A percentile compares a stretch with the other conserved stretches of the same genome.
Conservation (phyloP, 2,329 filamentous ascomycete species). For the Aspergillus brasiliensis region DNA sequence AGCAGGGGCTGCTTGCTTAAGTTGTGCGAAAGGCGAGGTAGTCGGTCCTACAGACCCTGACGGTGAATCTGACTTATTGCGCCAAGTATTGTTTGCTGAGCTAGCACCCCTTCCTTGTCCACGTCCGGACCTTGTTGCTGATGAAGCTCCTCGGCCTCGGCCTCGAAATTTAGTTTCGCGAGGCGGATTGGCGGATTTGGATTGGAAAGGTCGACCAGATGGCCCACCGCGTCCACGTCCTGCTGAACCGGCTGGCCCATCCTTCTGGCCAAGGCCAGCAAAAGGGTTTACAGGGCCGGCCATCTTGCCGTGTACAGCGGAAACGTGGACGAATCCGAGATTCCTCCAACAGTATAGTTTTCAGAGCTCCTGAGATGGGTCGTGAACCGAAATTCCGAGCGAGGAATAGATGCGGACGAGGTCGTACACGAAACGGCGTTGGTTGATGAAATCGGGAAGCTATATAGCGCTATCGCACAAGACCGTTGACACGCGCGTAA, state of each 20-base stretch:
- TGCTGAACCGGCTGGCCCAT: slow-evolving; percentile 25
- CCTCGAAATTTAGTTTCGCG: slow-evolving; percentile 24
- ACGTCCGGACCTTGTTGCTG: slow-evolving; percentile 17
- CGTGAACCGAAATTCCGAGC: background rate
- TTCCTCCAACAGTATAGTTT: background rate
- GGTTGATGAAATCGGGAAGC: slow-evolving; percentile 9
- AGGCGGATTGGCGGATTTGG: slow-evolving; percentile 20
- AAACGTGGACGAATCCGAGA: slow-evolving; percentile 19
- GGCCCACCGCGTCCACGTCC: slow-evolving; percentile 30
- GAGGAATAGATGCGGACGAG: background rate
- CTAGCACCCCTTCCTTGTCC: slow-evolving; percentile 24
- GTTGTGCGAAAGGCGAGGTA: slow-evolving; percentile 30
- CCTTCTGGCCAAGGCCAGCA: slow-evolving; percentile 28
- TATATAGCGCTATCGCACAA: slow-evolving; percentile 19
- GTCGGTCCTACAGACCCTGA: slow-evolving; percentile 1
- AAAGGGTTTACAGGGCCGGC: slow-evolving; percentile 34
- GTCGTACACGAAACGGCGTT: background rate
- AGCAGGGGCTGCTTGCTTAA: slow-evolving; percentile 22
- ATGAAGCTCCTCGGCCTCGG: slow-evolving; percentile 21
- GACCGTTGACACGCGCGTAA: slow-evolving; percentile 23
- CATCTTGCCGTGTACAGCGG: slow-evolving; percentile 34
- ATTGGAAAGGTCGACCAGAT: slow-evolving; percentile 18
- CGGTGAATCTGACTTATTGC: slow-evolving; percentile 18
- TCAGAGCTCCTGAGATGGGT: background rate
- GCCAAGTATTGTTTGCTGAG: slow-evolving; percentile 20